Evolutionary conservation across 306 rosid species (phyloP).

Genomic region (Bauhinia variegata): DNA sequence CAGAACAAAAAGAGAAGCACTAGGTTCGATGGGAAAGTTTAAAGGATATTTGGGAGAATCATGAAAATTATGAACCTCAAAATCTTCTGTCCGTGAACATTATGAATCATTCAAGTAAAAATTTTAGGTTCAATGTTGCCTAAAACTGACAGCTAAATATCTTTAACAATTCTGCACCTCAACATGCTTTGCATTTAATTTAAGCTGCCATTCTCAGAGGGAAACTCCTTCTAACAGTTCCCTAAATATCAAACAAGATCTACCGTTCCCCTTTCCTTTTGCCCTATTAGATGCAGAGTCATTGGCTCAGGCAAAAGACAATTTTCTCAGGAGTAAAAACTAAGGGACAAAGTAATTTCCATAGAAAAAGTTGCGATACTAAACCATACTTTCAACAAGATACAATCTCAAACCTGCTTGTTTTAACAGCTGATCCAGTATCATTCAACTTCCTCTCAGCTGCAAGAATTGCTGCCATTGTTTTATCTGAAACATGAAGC

Average conservation of each 20-base stretch:
- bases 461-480: constrained; percentile 89
- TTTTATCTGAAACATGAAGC: constrained; percentile 89
- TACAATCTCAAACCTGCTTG: constrained; percentile 69
- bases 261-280: not conserved
- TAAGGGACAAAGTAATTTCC: not conserved
- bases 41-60: not conserved
- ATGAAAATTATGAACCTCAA: not conserved
- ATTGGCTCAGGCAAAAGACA: not conserved
- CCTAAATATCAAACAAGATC: not conserved
- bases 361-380: not conserved
- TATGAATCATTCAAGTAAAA: not conserved
- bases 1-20: not conserved
- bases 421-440: constrained; percentile 93
- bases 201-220: not conserved
- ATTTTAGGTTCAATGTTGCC: not conserved
- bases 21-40: not conserved
- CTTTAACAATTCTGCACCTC: not conserved
- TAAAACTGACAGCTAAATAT: not conserved
- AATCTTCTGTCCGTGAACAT: not conserved
- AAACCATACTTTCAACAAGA: not conserved
- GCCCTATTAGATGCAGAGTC: not conserved
- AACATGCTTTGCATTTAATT: constrained; percentile 2
- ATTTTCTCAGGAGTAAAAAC: not conserved
- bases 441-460: constrained; percentile 86
- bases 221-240: not conserved